Base-by-base conservation (phyloP, 2,329 filamentous ascomycete genomes). In the Pezizomycotina sp. region DNA sequence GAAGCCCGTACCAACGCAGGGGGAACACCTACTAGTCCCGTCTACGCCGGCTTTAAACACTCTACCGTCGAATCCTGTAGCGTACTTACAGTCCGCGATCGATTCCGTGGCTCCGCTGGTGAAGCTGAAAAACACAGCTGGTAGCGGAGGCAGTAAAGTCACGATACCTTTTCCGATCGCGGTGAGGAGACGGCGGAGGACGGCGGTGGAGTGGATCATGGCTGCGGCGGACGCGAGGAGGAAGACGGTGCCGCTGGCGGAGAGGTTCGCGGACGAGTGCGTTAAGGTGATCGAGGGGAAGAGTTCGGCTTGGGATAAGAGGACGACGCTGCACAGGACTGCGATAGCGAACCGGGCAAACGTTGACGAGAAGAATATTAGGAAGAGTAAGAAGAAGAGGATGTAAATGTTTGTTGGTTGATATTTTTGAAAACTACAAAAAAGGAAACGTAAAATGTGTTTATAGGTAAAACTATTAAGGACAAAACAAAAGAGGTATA, bases 51-150 rank as follows among this genome's bases (percentile, higher is more conserved):
- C 83, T 1, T 65, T 79, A 15, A 63, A 68, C 3, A 75, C 86
- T 50, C 75, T 98, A 6, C 83, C 89, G 2, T 71, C 92, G 20
- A 80, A 93, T 58, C 89, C 89, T 1, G 67, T 91, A 36, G 69
- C 80, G 36, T 98, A 95, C 62, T 74, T 98, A 30, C 81, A 77
- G 8, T 67, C 91, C 20, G 83, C 84, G 20, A 74, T 98, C 52
- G 89, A 98, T 64, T 91, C 81, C 6, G 77, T 98, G 15, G 81
- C 84, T 1, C 89, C 89, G 6, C 68, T 98, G 10, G 64, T 98
- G 53, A 76, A 77, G 48, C 74, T 98, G 53, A 71, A 74, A 36
- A 68, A 69, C 43, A 69, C 82, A 50, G 72, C 72, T 52, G 83
- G 82, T 48, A 70, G 78, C 22, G 89, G 89, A 62, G 89, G 89